A percentile compares a stretch with the other conserved stretches of the same genome.
These are phyloP conservation scores for Narthecium ossifragum DNA, from an alignment of 106 monocot genomes.

Conservation along the genomic window DNA sequence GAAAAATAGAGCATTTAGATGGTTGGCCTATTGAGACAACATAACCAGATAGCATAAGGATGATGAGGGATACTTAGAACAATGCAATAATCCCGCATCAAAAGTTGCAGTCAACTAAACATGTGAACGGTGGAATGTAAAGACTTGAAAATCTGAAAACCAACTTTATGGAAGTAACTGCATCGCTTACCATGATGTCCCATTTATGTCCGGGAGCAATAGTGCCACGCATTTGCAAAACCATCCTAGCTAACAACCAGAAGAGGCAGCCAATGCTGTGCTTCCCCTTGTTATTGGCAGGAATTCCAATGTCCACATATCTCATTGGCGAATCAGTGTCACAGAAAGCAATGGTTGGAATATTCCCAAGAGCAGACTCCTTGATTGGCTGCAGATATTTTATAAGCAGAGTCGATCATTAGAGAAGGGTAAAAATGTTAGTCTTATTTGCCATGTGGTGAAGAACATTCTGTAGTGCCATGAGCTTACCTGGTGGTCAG, in stretches of 20 bases:
- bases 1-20: neutral
- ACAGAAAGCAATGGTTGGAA: conserved; percentile 88
- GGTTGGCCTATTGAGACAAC: neutral
- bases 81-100: too few relatives aligned
- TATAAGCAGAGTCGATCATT: neutral
- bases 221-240: conserved; percentile 79
- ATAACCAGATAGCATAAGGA: neutral
- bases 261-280: conserved; percentile 81
- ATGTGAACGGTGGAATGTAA: too few relatives aligned
- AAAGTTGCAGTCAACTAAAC: too few relatives aligned
- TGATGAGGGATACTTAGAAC: too few relatives aligned
- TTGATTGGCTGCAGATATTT: conserved; percentile 64
- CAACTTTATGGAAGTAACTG: too few relatives aligned
- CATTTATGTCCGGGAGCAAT: conserved; percentile 68
- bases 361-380: conserved; percentile 80
- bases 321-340: conserved; percentile 89
- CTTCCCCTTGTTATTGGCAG: conserved; percentile 92
- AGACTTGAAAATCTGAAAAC: too few relatives aligned
- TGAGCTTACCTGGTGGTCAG: conserved; percentile 76
- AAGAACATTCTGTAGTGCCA: neutral
- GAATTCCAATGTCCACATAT: conserved; percentile 88
- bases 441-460: neutral
- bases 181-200: conserved; percentile 72
- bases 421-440: neutral
- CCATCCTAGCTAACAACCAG: conserved; percentile 94